phyloP scores from a whole-genome alignment of 495 filamentous ascomycete genomes.

The Aspergillus egyptiacus region DNA sequence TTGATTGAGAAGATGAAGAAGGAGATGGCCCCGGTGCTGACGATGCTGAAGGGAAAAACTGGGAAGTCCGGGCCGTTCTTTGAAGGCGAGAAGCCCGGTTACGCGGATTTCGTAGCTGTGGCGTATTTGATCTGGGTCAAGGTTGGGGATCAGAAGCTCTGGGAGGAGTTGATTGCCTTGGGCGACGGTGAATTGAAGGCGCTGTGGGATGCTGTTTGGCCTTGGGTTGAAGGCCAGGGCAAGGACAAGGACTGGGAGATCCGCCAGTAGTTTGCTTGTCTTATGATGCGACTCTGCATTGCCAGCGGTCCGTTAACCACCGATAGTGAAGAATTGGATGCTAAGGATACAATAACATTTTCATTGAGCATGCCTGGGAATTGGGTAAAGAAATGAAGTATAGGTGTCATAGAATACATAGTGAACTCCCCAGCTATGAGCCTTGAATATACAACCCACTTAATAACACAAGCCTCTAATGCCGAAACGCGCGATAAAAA shows the following conservation, averaged over 20 bases:
- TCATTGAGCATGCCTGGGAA: conserved; percentile 14
- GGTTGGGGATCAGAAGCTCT: conserved; percentile 12
- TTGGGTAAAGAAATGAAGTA: conserved; percentile 14
- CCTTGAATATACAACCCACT: conserved; percentile 15
- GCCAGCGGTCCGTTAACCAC: not conserved
- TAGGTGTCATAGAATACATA: conserved; percentile 20
- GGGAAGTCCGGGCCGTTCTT: conserved; percentile 22
- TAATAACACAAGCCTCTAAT: too few species aligned
- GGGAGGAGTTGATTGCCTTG: conserved; percentile 8
- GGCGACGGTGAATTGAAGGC: conserved; percentile 15
- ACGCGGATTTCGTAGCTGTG: conserved; percentile 20
- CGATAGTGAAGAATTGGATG: not conserved
- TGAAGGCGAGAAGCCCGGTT: conserved; percentile 17
- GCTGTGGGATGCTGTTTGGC: conserved; percentile 16
- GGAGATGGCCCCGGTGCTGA: conserved; percentile 11
- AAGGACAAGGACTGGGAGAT: conserved; percentile 20
- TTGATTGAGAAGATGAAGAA: conserved; percentile 6
- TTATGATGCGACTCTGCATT: too few species aligned
- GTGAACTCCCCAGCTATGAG: conserved; percentile 1
- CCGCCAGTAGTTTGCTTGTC: conserved; percentile 1
- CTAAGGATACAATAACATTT: not conserved
- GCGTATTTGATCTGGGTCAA: conserved; percentile 15
- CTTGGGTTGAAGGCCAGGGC: conserved; percentile 20
- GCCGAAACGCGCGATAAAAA: conserved; percentile 9
- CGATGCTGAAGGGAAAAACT: conserved; percentile 16